A percentile compares a stretch with the other conserved stretches of the same genome.
Conservation (phyloP, 2,329 filamentous ascomycete species). For the Aspergillus ochraceoroseus region DNA sequence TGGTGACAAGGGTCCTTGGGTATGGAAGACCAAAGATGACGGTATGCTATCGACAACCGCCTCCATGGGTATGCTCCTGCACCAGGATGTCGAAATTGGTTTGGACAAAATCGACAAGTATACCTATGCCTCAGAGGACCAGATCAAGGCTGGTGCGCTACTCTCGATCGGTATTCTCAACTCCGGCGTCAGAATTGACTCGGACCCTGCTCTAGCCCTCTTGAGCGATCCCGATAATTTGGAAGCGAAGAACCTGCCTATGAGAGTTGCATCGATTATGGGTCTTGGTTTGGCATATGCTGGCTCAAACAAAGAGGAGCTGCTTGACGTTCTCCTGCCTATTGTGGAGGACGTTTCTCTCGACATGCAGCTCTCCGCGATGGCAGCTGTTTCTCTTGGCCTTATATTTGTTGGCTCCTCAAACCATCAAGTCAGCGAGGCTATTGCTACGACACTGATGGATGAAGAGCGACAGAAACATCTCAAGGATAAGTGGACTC, state of each 20-base stretch:
- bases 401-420: slow-evolving; percentile 90
- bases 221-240: slow-evolving; percentile 76
- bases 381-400: slow-evolving; percentile 87
- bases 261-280: slow-evolving; percentile 86
- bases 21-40: slow-evolving; percentile 98
- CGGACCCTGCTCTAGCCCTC: slow-evolving; percentile 83
- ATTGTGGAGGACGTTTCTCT: slow-evolving; percentile 78
- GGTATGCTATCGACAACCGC: slow-evolving; percentile 96
- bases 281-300: slow-evolving; percentile 92
- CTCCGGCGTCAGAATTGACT: slow-evolving; percentile 81
- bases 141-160: slow-evolving; percentile 86
- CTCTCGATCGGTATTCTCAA: slow-evolving; percentile 95
- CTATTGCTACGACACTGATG: slow-evolving; percentile 85
- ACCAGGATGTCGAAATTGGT: slow-evolving; percentile 91
- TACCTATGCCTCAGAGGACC: slow-evolving; percentile 74
- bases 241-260: slow-evolving; percentile 68
- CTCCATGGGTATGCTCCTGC: slow-evolving; percentile 81
- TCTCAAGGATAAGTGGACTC: slow-evolving; percentile 95
- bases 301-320: slow-evolving; percentile 83
- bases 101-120: slow-evolving; percentile 93
- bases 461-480: slow-evolving; percentile 88
- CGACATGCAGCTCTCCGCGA: slow-evolving; percentile 93
- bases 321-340: slow-evolving; percentile 79
- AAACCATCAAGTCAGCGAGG: slow-evolving; percentile 83
- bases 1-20: slow-evolving; percentile 85